Evolutionary conservation across 2,329 filamentous ascomycete species (phyloP), one percentile per base, ranked within the genome.

Genomic region (Phyllosticta citribraziliensis): DNA sequence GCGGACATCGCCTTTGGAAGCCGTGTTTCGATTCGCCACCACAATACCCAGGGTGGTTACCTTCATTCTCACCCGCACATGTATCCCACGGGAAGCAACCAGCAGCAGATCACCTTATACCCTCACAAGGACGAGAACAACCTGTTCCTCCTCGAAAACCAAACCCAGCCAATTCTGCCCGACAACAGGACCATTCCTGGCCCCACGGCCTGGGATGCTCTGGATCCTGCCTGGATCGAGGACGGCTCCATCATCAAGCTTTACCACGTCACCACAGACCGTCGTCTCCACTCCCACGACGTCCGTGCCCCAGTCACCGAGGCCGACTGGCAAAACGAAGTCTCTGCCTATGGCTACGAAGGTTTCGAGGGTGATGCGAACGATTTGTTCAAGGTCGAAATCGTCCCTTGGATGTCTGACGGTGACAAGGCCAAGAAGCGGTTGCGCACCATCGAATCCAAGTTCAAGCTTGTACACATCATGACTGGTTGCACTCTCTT

Each of bases 81-180:
- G 94, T 99, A 97, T 73, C 94, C 94, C 3, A 90, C 86, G 9
- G 94, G 94, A 66, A 97, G 91, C 82, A 95, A 97, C 80, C 95
- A 99, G 78, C 94, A 99, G 75, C 94, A 99, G 74, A 91, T 99
- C 68, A 99, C 94, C 0, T 84, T 99, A 2, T 99, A 99, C 70
- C 94, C 94, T 8, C 94, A 99, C 82, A 97, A 97, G 82, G 94
- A 99, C 70, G 91, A 96, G 72, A 99, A 99, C 82, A 99, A 99
- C 73, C 69, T 96, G 61, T 99, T 90, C 85, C 77, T 97, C 40
- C 73, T 97, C 62, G 94, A 99, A 79, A 99, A 99, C 74, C 89
- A 95, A 77, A 99, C 94, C 9, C 91, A 97, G 70, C 94, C 94
- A 10, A 80, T 94, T 19, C 87, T 86, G 61, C 78, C 84, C 60